Evolutionary conservation across 108 stramenopile genomes (phyloP), one percentile per base, ranked within the genome.

Genomic region (Skeletonema menzelii): DNA sequence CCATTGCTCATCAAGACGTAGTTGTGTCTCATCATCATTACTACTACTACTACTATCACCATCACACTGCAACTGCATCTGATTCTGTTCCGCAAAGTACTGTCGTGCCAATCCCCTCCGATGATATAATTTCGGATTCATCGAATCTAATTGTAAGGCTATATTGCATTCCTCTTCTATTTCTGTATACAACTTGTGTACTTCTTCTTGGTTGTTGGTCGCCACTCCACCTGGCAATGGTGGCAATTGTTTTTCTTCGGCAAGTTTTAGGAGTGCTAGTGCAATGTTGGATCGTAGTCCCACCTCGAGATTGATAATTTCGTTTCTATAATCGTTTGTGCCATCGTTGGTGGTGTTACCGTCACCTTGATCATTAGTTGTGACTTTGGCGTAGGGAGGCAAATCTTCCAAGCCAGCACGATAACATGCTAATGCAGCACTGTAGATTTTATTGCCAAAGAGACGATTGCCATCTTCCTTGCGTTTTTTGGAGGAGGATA

Each of bases 241-340:
- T 68, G 56, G 65, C 15, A 8, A 31, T 68, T 56, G 60, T 26
- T 17, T 22, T 0, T n/a, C 19, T 8, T 70, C 44, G 19, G 69
- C 63, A 10, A 72, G 20, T 49, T 64, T 63, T 20, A 71, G 38
- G 7, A 72, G 19, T 20, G 47, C 59, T 24, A 77, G 56, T 19
- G 76, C 56, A 34, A 77, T 20, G 42, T 77, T 77, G 6, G 76
- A 77, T 44, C 76, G 70, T n/a, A 77, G 76, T 2, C 59, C 35
- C 3, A 69, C 42, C 59, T 75, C 74, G 17, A 60, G 30, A 14
- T 47, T 27, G 31, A 14, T 38, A 12, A 58, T 31, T 19, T 73
- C 73, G 8, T 57, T 22, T 12, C 3, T 19, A 26, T 0, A 8
- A 30, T n/a, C 15, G n/a, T n/a, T n/a, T n/a, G n/a, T n/a, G n/a